phyloP scores from a whole-genome alignment of 139 green algal species.

The Chlorella vulgaris region DNA sequence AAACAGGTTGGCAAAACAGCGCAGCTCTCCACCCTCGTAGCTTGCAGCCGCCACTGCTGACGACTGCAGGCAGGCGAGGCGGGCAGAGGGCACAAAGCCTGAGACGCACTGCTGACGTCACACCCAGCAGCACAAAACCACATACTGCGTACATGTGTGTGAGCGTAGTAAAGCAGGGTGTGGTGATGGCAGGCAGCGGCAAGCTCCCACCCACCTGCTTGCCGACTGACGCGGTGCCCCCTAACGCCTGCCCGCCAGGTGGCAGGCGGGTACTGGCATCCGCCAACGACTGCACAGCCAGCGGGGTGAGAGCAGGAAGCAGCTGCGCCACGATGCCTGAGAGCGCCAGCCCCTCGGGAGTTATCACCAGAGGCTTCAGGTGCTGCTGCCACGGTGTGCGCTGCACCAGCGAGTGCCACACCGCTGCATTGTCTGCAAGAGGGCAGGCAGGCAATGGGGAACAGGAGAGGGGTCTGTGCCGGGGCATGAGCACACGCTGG shows the following conservation, averaged over 20 bases:
- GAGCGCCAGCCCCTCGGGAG: slow-evolving; percentile 5
- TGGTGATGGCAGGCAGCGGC: neutral
- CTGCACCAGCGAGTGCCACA: slow-evolving; percentile 2
- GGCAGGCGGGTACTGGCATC: slow-evolving; percentile 34
- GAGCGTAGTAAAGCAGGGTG: no score
- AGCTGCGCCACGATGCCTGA: neutral
- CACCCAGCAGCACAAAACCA: no score
- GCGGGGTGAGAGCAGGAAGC: slow-evolving; percentile 35
- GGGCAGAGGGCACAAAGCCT: no score
- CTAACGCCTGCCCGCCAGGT: no score
- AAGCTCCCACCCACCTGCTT: no score
- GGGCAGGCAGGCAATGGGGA: no score
- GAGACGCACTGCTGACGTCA: no score
- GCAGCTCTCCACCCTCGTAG: slow-evolving; percentile 22
- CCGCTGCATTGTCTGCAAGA: neutral
- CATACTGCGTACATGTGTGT: no score
- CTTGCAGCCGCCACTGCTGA: neutral
- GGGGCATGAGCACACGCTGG: no score
- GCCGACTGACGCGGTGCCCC: no score
- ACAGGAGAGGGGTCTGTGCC: no score
- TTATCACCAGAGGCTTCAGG: slow-evolving; percentile 3
- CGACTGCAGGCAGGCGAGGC: no score
- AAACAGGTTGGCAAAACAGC: slow-evolving; percentile 11
- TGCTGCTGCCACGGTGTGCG: slow-evolving; percentile 10
- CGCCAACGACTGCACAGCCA: slow-evolving; percentile 54